Evolutionary conservation across 2,329 filamentous ascomycete genomes (phyloP), one percentile per base, ranked within the genome.

Genomic region (Ophiocordyceps robertsii): DNA sequence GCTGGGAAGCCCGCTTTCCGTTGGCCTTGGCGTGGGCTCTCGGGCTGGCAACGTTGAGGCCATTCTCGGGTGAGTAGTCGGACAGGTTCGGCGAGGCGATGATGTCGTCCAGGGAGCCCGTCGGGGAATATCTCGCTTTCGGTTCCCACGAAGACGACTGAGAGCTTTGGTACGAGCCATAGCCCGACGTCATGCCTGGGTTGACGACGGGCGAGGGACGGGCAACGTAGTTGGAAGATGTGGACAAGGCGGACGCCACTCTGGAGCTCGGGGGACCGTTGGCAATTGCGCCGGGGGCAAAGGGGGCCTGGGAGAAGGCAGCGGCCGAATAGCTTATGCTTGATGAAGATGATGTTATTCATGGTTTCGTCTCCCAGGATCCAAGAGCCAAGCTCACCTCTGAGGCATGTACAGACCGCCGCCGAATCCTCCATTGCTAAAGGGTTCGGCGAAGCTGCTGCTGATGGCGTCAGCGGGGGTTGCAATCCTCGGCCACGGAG

Each of bases 61-160:
- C 63, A 50, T 70, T 69, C 41, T 81, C 77, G 49, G 74, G 57
- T 6, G 70, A 71, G 52, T 75, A 75, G 49, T 81, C 77, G n/a
- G 73, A 77, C 8, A 76, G 55, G 56, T 70, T 73, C 27, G 75
- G 71, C 16, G 76, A 78, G 33, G 68, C 65, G 52, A 73, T 65
- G 47, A 75, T 69, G 51, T 77, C 74, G 55, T 78, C 75, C 47
- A 76, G 64, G 21, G 73, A 76, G 51, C 75, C 72, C 36, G 70
- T 67, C 7, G 73, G 72, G 10, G 74, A 78, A 55, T 73, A 75
- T 50, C 67, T 63, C 40, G 63, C 68, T 46, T 65, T 66, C 36
- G 58, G 56, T 8, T 72, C 71, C 47, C 47, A 51, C 3, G 43
- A 44, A 4, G 40, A 29, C 16, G 44, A 29, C 45, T 56, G 60